A percentile compares a stretch with the other conserved stretches of the same genome.
These are phyloP conservation scores for Dovyalis caffra DNA, from an alignment of 345 rosid species.

Conservation along the genomic window DNA sequence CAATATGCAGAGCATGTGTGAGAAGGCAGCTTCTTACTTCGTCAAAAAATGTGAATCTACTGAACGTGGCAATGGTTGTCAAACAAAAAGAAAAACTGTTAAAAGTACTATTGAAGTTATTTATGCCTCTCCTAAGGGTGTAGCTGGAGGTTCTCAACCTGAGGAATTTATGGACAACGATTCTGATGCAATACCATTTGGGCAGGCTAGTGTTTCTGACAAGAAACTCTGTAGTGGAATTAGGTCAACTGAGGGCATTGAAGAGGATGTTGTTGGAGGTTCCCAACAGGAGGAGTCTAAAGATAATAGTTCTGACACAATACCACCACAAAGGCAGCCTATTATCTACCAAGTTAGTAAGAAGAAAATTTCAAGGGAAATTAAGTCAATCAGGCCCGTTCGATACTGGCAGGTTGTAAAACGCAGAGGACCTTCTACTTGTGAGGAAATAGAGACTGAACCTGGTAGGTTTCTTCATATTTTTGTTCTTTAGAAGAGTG, in stretches of 20 bases:
- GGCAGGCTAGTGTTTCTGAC: conserved; percentile 7
- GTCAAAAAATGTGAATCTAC: conserved; percentile 43
- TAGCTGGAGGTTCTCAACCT: conserved; percentile 22
- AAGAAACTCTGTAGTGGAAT: conserved; percentile 8
- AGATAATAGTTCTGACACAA: neutral
- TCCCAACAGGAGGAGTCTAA: conserved; percentile 19
- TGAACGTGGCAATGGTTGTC: conserved; percentile 27
- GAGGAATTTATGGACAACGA: conserved; percentile 18
- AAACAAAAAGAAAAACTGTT: conserved; percentile 23
- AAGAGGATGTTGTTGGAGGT: conserved; percentile 20
- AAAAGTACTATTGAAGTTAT: conserved; percentile 29
- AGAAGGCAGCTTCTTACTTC: conserved; percentile 65
- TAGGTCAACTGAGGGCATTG: no score
- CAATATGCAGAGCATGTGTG: conserved; percentile 56
- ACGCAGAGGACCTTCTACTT: neutral
- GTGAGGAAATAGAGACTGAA: conserved; percentile 23
- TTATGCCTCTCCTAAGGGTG: conserved; percentile 18
- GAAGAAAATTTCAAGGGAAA: neutral
- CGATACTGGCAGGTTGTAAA: neutral
- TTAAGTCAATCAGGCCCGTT: conserved; percentile 4
- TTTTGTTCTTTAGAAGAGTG: neutral
- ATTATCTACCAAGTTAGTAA: conserved; percentile 2
- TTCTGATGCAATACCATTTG: neutral
- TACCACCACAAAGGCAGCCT: conserved; percentile 3
- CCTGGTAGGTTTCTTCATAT: conserved; percentile 27